phyloP scores from a whole-genome alignment of 192 early-diverging fungal species.

The Physocladia obscura region DNA sequence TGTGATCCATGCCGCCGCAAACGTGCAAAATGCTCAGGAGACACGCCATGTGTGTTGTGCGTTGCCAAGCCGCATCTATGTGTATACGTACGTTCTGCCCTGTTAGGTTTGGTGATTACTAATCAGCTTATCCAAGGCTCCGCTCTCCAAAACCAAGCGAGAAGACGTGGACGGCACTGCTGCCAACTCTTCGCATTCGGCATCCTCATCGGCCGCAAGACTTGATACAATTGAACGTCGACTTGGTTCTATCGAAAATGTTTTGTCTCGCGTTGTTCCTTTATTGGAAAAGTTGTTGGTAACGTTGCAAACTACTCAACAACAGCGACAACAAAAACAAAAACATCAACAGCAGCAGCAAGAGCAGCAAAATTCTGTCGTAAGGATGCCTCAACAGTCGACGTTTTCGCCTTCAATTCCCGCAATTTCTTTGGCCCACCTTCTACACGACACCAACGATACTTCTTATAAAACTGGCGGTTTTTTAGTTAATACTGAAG shows the following conservation, averaged over 20 bases:
- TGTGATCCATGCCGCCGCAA: slow-evolving; percentile 31
- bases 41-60: slow-evolving; percentile 22
- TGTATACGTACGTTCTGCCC: slow-evolving; percentile 22
- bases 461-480: slow-evolving; percentile 18
- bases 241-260: neutral
- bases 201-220: neutral
- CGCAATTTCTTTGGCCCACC: no score
- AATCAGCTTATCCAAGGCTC: neutral
- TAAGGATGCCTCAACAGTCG: no score
- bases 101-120: neutral
- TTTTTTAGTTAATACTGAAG: slow-evolving; percentile 19
- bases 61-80: slow-evolving; percentile 8
- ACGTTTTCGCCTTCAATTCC: no score
- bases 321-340: no score
- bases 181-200: neutral
- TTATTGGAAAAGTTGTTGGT: neutral
- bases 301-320: no score
- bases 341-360: no score
- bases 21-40: slow-evolving; percentile 24
- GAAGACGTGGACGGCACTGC: neutral
- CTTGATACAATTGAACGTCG: neutral
- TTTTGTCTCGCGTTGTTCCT: neutral
- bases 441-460: neutral
- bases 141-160: neutral
- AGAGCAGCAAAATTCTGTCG: no score